Evolutionary conservation across 768 basidiomycete species (phyloP), one percentile per base, ranked within the genome.

Genomic region (Mycena rosella): DNA sequence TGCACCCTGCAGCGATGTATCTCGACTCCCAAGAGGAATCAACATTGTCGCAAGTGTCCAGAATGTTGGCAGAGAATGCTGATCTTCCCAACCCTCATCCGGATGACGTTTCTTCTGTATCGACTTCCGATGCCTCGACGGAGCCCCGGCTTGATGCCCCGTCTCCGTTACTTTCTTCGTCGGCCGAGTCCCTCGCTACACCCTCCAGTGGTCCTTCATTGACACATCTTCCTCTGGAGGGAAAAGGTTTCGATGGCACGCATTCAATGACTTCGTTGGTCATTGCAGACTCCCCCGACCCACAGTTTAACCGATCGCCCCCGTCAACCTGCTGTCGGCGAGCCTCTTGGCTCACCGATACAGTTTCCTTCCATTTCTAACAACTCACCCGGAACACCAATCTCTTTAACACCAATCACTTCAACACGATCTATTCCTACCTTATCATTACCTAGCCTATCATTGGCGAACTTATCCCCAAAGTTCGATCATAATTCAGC

Each of bases 161-260:
- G 0, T 73, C 72, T 7, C 72, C 72, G 20, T 65, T 70, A 38
- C 61, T 73, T 13, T 73, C 72, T n/a, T 73, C 72, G 1, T 73
- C 72, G 3, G 54, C 69, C 9, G 72, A 71, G 47, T 71, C 70
- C 6, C 66, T 71, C 14, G 70, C 70, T 9, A 71, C 70, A 3
- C 70, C 70, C 11, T 68, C 70, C 38, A 71, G 63, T 55, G 63
- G 70, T 3, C 66, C 54, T 24, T 71, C 70, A 11, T 34, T 71
- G 22, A 38, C 54, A 7, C 59, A 68, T 40, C 47, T 64, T 36
- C 70, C 70, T 52, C 22, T 71, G n/a, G 70, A 65, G 34, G 66
- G 55, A 34, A 55, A 59, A 47, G 59, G 55, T 26, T 24, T 29
- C 13, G 62, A 70, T 36, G 57, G 0, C 24, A 54, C 60, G 47